A percentile compares a stretch with the other conserved stretches of the same genome.
phyloP scores from a whole-genome alignment of 176 grass and related monocot genomes.

The Oryza glumipatula region DNA sequence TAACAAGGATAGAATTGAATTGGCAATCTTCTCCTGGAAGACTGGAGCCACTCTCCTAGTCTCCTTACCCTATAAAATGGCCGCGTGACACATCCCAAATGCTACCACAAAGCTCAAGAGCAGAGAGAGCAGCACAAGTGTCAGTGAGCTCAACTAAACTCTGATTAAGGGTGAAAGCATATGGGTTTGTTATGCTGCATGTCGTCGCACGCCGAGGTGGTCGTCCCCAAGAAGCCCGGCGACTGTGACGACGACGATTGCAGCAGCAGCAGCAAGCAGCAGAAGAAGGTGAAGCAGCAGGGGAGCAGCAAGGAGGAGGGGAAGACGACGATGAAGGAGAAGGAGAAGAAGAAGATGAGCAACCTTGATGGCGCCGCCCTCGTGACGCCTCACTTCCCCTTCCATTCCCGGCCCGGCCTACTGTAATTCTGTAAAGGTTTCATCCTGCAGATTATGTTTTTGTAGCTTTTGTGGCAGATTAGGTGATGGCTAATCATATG shows the following conservation, averaged over 20 bases:
- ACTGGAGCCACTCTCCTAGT: background rate
- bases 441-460: background rate
- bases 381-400: background rate
- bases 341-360: slow-evolving; percentile 6
- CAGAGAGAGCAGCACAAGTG: background rate
- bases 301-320: background rate
- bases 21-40: slow-evolving; percentile 32
- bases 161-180: background rate
- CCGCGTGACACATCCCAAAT: background rate
- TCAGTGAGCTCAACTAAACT: background rate
- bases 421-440: background rate
- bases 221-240: slow-evolving; percentile 31
- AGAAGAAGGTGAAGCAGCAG: background rate
- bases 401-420: background rate
- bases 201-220: slow-evolving; percentile 36
- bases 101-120: background rate
- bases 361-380: background rate
- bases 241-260: background rate
- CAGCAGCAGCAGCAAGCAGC: background rate
- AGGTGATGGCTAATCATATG: background rate
- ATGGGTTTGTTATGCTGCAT: slow-evolving; percentile 42
- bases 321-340: background rate
- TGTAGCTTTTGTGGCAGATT: background rate
- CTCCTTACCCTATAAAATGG: slow-evolving; percentile 19
- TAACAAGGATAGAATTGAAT: background rate